Evolutionary conservation across 2,329 filamentous ascomycete species (phyloP).

Genomic region (Hymenoscyphus linearis): DNA sequence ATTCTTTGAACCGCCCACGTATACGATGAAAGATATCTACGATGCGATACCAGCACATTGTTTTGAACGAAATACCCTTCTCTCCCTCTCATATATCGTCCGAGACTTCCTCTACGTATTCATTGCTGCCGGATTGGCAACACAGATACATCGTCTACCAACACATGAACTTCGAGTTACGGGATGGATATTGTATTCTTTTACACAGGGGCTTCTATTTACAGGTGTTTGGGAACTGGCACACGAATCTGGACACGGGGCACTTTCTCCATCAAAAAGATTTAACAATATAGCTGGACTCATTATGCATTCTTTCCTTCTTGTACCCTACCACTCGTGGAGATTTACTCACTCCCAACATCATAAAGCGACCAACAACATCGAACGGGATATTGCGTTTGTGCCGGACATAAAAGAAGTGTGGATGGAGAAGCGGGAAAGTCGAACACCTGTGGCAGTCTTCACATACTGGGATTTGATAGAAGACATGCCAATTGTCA

Average conservation of each 20-base stretch:
- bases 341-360: conserved; percentile 65
- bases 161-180: conserved; percentile 39
- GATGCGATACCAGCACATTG: conserved; percentile 55
- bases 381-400: conserved; percentile 62
- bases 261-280: conserved; percentile 52
- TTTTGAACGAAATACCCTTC: conserved; percentile 50
- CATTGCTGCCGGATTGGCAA: conserved; percentile 45
- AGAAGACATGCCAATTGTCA: conserved; percentile 57
- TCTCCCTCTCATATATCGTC: conserved; percentile 50
- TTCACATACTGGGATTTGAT: conserved; percentile 37
- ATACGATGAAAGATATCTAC: conserved; percentile 31
- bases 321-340: conserved; percentile 69
- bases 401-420: conserved; percentile 43
- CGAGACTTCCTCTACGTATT: conserved; percentile 49
- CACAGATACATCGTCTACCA: conserved; percentile 48
- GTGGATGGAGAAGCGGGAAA: conserved; percentile 16
- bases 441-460: conserved; percentile 5
- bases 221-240: conserved; percentile 67
- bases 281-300: conserved; percentile 61
- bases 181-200: conserved; percentile 56
- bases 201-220: conserved; percentile 58
- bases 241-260: conserved; percentile 66
- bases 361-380: conserved; percentile 62
- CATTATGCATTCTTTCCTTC: conserved; percentile 57
- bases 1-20: conserved; percentile 25